Conservation (phyloP, 2,329 filamentous ascomycete species). For the Aureobasidium sp. region DNA sequence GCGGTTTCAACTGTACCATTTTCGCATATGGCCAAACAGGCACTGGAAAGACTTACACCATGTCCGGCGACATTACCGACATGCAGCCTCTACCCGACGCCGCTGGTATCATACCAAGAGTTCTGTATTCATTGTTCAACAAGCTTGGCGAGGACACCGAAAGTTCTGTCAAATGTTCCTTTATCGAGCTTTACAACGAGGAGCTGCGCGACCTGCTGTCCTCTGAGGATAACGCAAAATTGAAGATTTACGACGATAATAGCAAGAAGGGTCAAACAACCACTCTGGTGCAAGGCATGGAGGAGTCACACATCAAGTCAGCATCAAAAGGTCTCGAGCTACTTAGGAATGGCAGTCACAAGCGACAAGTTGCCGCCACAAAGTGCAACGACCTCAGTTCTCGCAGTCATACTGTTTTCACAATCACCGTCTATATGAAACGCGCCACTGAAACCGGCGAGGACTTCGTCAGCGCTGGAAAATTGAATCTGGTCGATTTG, state of each 20-base stretch:
- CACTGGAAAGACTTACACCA: constrained; percentile 97
- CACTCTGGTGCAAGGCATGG: constrained; percentile 94
- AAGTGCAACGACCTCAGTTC: constrained; percentile 99
- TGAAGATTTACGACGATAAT: constrained; percentile 93
- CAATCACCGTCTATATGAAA: constrained; percentile 86
- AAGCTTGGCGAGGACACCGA: constrained; percentile 75
- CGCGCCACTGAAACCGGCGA: constrained; percentile 74
- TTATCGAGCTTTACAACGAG: constrained; percentile 98
- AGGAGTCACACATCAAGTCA: constrained; percentile 84
- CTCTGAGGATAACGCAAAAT: constrained; percentile 69
- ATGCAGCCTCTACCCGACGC: constrained; percentile 83
- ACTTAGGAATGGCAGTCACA: constrained; percentile 81
- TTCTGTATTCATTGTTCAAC: constrained; percentile 77
- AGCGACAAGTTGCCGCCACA: constrained; percentile 96
- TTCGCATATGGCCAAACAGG: constrained; percentile 98
- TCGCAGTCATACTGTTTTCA: constrained; percentile 95
- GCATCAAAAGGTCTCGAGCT: constrained; percentile 82
- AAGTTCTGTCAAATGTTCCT: constrained; percentile 91
- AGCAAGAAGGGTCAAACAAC: constrained; percentile 75
- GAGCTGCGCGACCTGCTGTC: constrained; percentile 86
- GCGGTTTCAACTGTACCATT: constrained; percentile 95
- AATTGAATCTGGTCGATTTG: constrained; percentile 92
- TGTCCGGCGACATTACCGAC: constrained; percentile 96
- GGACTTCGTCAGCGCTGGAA: constrained; percentile 83
- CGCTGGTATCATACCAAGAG: constrained; percentile 91